Conservation (phyloP, 805 yeast genomes). For the Wilhelminamyces savonicus region DNA sequence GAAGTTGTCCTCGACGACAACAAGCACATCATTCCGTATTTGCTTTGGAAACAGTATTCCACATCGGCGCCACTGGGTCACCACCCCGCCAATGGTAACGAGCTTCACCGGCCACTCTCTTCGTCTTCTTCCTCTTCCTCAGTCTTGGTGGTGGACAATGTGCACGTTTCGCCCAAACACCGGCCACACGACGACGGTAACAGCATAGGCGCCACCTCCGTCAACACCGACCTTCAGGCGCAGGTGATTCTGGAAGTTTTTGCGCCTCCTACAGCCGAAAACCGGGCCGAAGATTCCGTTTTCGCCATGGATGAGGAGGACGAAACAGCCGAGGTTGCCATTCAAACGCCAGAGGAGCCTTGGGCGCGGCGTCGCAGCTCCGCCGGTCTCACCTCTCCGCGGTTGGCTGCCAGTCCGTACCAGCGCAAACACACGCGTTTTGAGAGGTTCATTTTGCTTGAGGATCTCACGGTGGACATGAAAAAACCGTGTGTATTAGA, state of each 20-base stretch:
- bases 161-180: not conserved
- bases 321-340: too few species aligned
- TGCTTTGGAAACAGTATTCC: conserved; percentile 62
- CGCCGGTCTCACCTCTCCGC: not conserved
- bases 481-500: conserved; percentile 85
- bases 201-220: conserved; percentile 27
- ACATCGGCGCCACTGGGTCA: conserved; percentile 19
- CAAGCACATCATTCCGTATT: conserved; percentile 83
- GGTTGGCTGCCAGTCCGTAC: too few species aligned
- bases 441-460: conserved; percentile 79
- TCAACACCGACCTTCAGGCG: conserved; percentile 33
- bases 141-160: not conserved
- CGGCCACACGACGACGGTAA: conserved; percentile 7
- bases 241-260: conserved; percentile 35
- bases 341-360: too few species aligned
- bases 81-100: conserved; percentile 5
- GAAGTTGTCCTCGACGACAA: conserved; percentile 92
- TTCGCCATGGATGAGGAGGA: conserved; percentile 43
- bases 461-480: conserved; percentile 84
- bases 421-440: conserved; percentile 46
- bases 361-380: too few species aligned
- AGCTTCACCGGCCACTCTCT: conserved; percentile 3
- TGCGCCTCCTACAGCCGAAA: conserved; percentile 33
- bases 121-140: conserved; percentile 2
- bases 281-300: conserved; percentile 32